phyloP scores from a whole-genome alignment of 805 yeast species.

The Starmerella ratchasimensis region DNA sequence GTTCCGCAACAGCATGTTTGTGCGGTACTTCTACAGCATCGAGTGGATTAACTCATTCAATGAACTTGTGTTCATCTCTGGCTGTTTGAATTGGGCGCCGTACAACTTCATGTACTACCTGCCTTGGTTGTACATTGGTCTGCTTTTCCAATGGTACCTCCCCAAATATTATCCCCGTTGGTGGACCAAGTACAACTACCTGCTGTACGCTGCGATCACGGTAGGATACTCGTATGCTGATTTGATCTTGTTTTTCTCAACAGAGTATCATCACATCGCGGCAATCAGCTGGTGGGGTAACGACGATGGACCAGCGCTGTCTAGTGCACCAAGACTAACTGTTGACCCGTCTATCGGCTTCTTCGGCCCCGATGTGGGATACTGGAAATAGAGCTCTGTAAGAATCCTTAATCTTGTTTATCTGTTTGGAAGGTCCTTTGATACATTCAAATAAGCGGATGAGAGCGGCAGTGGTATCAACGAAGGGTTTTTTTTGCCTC shows the following conservation, averaged over 20 bases:
- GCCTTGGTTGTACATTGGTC: constrained; percentile 21
- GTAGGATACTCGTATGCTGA: constrained; percentile 55
- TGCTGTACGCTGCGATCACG: constrained; percentile 42
- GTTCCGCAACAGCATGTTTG: constrained; percentile 13
- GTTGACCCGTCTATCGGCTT: constrained; percentile 12
- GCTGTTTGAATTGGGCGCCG: constrained; percentile 29
- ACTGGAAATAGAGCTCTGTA: too few relatives aligned
- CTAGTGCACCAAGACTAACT: too few relatives aligned
- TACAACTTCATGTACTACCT: constrained; percentile 31
- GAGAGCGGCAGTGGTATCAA: too few relatives aligned
- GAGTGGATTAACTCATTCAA: constrained; percentile 9
- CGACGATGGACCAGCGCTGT: too few relatives aligned
- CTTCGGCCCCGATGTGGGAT: too few relatives aligned
- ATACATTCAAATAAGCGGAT: too few relatives aligned
- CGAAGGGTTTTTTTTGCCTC: too few relatives aligned
- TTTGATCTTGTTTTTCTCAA: constrained; percentile 42
- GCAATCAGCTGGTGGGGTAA: constrained; percentile 57
- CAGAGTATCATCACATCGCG: constrained; percentile 31
- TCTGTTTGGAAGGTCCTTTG: too few relatives aligned
- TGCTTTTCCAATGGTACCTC: constrained; percentile 34
- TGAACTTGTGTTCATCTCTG: constrained; percentile 15
- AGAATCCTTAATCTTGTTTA: too few relatives aligned
- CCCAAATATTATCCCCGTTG: constrained; percentile 36
- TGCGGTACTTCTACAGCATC: constrained; percentile 28
- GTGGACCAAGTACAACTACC: constrained; percentile 42